Conservation (phyloP, 1,139 yeast genomes). For the Williopsis jadinii region DNA sequence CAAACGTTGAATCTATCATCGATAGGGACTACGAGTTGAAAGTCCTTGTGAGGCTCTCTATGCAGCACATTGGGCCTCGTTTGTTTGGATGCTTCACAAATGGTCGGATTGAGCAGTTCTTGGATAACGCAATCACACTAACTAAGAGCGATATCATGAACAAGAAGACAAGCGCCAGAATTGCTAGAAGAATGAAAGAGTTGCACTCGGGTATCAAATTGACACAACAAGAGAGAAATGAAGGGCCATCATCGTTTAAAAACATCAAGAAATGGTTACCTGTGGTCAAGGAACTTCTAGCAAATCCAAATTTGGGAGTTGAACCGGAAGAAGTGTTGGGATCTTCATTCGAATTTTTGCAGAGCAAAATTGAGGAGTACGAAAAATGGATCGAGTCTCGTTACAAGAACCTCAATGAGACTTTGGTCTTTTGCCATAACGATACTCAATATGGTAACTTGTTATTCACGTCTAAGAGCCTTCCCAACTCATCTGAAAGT, state of each 20-base stretch:
- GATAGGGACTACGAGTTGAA: slow-evolving; percentile 79
- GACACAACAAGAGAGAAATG: slow-evolving; percentile 39
- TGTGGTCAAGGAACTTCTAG: slow-evolving; percentile 40
- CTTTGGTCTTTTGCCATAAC: slow-evolving; percentile 80
- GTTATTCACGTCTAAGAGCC: slow-evolving; percentile 35
- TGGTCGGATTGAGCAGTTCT: slow-evolving; percentile 88
- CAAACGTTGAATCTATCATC: slow-evolving; percentile 77
- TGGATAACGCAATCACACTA: slow-evolving; percentile 73
- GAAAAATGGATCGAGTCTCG: slow-evolving; percentile 54
- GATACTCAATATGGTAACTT: slow-evolving; percentile 96
- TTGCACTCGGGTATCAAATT: slow-evolving; percentile 77
- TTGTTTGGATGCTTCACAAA: slow-evolving; percentile 82
- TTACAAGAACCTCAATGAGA: slow-evolving; percentile 34
- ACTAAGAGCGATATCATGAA: slow-evolving; percentile 67
- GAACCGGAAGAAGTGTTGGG: slow-evolving; percentile 41
- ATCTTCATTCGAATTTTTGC: slow-evolving; percentile 43
- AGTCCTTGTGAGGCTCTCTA: slow-evolving; percentile 65
- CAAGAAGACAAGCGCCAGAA: slow-evolving; percentile 70
- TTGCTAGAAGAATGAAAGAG: slow-evolving; percentile 95
- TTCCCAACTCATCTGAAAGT: neutral
- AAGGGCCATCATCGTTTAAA: slow-evolving; percentile 66
- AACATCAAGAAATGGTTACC: slow-evolving; percentile 67
- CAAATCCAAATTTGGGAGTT: slow-evolving; percentile 21
- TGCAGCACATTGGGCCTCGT: slow-evolving; percentile 80
- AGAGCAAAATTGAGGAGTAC: slow-evolving; percentile 41